Evolutionary conservation across 176 grass and related monocot species (phyloP), one percentile per base, ranked within the genome.

Genomic region (Puccinellia tenuiflora): DNA sequence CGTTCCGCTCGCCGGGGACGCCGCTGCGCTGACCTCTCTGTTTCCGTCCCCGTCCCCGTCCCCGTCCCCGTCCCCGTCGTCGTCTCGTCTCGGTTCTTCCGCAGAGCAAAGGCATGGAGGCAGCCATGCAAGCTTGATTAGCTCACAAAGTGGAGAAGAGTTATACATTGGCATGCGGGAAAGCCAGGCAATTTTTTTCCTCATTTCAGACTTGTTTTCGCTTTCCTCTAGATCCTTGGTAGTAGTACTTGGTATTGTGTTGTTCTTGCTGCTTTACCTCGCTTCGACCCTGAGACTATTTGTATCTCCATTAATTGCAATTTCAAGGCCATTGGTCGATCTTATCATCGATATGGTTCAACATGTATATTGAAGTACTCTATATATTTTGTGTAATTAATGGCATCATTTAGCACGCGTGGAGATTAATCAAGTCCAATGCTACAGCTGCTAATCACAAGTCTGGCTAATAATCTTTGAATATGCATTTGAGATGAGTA

Each of bases 181-280:
- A 92, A 88, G 90, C 86, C 90, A 88, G 90, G 90, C 90, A 92
- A 86, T 86, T 75, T 81, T 91, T 83, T 61, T 75, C 69, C 79
- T 91, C 71, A 75, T 42, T 92, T 88, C 86, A 47, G 48, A 56
- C 17, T 79, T 46, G 45, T 83, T 83, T 83, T 83, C 56, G 55
- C 84, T 90, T 86, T 83, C 79, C 56, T 67, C 75, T 86, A 63
- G 60, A 17, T 62, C 13, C 72, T 51, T 40, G 78, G 53, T 35
- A 20, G 53, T 67, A 80, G 69, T 46, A 67, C 56, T 35, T 68
- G 16, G 67, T 46, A 18, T 35, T 79, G 69, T 47, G 57, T 74
- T 73, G 51, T 75, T 67, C 42, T 25, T 79, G 70, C 65, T 85
- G 51, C 60, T 77, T 63, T 82, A 71, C 31, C 7, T 81, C 35